Evolutionary conservation across 208 protist genomes (phyloP).

Genomic region (Leishmania arabica): DNA sequence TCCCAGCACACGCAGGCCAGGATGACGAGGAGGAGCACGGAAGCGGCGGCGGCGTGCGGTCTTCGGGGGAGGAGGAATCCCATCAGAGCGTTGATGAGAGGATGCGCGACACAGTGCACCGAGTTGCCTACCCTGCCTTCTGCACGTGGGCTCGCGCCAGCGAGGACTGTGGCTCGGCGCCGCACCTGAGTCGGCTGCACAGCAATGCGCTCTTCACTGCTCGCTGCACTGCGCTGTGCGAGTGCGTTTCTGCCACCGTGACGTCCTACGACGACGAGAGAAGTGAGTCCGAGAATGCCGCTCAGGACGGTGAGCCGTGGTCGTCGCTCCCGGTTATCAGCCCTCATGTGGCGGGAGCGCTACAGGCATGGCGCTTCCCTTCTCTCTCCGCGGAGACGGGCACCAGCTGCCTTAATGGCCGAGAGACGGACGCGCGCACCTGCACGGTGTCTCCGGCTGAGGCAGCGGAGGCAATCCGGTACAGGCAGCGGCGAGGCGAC

Average conservation of each 20-base stretch:
- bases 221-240: slow-evolving; percentile 27
- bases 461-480: not conserved
- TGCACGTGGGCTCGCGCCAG: slow-evolving; percentile 25
- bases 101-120: slow-evolving; percentile 57
- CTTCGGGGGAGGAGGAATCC: not conserved
- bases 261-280: not conserved
- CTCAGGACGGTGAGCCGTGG: not conserved
- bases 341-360: slow-evolving; percentile 11
- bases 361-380: slow-evolving; percentile 8
- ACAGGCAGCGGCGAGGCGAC: not conserved
- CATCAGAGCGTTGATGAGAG: slow-evolving; percentile 12
- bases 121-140: slow-evolving; percentile 60
- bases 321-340: not conserved
- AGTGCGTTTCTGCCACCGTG: not conserved
- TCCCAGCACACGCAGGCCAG: not conserved
- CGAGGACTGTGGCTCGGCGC: slow-evolving; percentile 43
- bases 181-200: slow-evolving; percentile 49
- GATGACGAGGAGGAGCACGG: not conserved
- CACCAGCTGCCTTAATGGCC: not conserved
- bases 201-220: slow-evolving; percentile 66
- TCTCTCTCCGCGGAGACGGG: not conserved
- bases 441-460: not conserved
- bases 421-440: not conserved
- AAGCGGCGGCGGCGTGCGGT: not conserved
- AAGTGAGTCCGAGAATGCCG: not conserved